Evolutionary conservation across 176 grass and related monocot species (phyloP).

Genomic region (Juncus inflexus): DNA sequence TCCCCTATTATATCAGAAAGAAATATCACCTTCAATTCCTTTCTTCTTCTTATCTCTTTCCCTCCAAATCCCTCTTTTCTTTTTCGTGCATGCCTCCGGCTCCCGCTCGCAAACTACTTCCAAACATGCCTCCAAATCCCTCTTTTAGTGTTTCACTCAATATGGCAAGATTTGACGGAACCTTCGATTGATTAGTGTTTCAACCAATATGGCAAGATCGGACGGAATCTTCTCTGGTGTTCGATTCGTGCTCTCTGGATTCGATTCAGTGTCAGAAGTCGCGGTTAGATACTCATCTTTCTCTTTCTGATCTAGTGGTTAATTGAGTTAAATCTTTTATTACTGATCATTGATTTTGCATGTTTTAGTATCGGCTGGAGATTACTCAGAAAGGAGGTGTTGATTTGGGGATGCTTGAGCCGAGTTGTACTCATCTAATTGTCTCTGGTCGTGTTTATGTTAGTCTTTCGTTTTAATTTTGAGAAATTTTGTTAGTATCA

Average conservation of each 20-base stretch:
- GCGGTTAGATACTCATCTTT: conserved; percentile 30
- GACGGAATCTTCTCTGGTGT: conserved; percentile 55
- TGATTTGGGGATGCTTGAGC: conserved; percentile 40
- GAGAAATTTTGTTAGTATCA: neutral
- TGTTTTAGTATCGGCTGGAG: conserved; percentile 65
- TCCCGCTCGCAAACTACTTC: too few relatives aligned
- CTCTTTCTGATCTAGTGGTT: neutral
- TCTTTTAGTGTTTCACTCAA: too few relatives aligned
- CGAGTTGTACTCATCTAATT: conserved; percentile 63
- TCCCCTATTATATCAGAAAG: conserved; percentile 18
- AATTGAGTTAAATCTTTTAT: too few relatives aligned
- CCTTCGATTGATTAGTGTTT: neutral
- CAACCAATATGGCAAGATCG: conserved; percentile 36
- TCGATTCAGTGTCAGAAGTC: conserved; percentile 44
- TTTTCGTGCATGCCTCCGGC: too few relatives aligned
- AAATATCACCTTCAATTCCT: too few relatives aligned
- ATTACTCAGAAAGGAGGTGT: conserved; percentile 53
- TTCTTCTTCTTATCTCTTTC: too few relatives aligned
- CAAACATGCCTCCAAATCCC: too few relatives aligned
- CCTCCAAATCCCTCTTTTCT: too few relatives aligned
- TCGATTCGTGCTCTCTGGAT: conserved; percentile 67
- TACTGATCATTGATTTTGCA: too few relatives aligned
- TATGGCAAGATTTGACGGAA: too few relatives aligned
- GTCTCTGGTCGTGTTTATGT: conserved; percentile 56
- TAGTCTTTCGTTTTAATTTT: conserved; percentile 28